Conservation (phyloP, 495 filamentous ascomycete genomes). For the Chlorociboria aeruginascens region DNA sequence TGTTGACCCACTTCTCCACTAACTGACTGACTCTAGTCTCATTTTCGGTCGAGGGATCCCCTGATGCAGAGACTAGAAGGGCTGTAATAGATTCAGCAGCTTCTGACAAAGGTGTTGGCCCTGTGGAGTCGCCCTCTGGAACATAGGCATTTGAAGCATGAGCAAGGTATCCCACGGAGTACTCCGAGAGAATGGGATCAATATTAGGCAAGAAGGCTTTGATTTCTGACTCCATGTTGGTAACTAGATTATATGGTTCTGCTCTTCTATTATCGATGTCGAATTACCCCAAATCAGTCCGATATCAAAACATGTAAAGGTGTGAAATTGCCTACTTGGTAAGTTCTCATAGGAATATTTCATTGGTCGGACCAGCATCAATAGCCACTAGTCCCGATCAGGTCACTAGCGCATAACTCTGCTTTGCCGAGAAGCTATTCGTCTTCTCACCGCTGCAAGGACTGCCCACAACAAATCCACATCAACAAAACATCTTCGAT, state of each 20-base stretch:
- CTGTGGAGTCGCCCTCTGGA: constrained; percentile 57
- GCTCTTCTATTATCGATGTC: background rate
- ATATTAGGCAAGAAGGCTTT: constrained; percentile 75
- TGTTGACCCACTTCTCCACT: constrained; percentile 83
- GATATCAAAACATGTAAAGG: background rate
- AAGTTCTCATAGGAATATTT: background rate
- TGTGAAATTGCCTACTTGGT: background rate
- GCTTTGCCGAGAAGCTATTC: background rate
- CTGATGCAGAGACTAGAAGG: constrained; percentile 82
- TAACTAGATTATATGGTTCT: background rate
- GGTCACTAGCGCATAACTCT: background rate
- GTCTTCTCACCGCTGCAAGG: constrained; percentile 8
- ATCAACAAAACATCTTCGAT: constrained; percentile 20
- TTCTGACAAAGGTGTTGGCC: constrained; percentile 64
- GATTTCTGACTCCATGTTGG: constrained; percentile 82
- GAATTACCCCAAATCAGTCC: background rate
- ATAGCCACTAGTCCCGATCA: background rate
- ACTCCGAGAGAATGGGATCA: constrained; percentile 83
- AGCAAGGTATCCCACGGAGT: constrained; percentile 86
- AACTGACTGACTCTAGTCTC: constrained; percentile 67
- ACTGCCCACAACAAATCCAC: constrained; percentile 6
- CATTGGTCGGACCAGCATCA: background rate
- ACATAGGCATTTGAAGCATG: constrained; percentile 80
- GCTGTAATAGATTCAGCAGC: constrained; percentile 74
- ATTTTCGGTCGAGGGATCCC: constrained; percentile 56